These are phyloP conservation scores for Crucihimalaya himalaica DNA, from an alignment of 345 rosid species.

Conservation along the genomic window DNA sequence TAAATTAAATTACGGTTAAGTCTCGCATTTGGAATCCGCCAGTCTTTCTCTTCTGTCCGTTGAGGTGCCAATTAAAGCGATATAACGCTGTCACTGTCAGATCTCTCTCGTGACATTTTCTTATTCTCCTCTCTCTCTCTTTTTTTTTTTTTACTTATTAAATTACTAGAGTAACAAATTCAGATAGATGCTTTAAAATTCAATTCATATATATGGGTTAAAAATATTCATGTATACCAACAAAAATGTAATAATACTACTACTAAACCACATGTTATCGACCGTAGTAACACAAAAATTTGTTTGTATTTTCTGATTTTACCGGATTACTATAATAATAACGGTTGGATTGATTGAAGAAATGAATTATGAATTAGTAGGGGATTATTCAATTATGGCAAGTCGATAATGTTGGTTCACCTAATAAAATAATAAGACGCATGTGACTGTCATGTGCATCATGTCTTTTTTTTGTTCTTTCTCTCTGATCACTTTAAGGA, in stretches of 20 bases:
- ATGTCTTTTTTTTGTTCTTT: constrained; percentile 15
- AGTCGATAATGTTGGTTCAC: constrained; percentile 39
- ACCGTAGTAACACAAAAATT: background rate
- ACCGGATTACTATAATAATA: background rate
- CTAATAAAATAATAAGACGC: constrained; percentile 31
- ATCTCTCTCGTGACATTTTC: constrained; percentile 34
- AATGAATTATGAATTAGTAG: constrained; percentile 22
- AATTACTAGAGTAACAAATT: background rate
- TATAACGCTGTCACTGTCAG: constrained; percentile 40
- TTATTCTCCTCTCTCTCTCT: too few species aligned
- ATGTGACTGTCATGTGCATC: constrained; percentile 42
- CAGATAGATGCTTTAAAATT: background rate
- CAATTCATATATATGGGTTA: background rate
- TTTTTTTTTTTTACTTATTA: too few species aligned
- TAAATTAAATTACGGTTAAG: constrained; percentile 32
- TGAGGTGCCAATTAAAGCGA: constrained; percentile 43
- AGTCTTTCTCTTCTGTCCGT: constrained; percentile 39
- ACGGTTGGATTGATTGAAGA: constrained; percentile 17
- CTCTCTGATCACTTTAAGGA: constrained; percentile 12
- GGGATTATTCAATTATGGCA: constrained; percentile 36
- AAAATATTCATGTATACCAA: background rate
- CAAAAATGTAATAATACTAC: background rate
- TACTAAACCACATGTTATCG: background rate
- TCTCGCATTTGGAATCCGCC: constrained; percentile 43
- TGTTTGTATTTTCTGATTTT: background rate